These are phyloP conservation scores for Trichoderma semiorbis DNA, from an alignment of 2,329 filamentous ascomycete genomes.

Conservation along the genomic window DNA sequence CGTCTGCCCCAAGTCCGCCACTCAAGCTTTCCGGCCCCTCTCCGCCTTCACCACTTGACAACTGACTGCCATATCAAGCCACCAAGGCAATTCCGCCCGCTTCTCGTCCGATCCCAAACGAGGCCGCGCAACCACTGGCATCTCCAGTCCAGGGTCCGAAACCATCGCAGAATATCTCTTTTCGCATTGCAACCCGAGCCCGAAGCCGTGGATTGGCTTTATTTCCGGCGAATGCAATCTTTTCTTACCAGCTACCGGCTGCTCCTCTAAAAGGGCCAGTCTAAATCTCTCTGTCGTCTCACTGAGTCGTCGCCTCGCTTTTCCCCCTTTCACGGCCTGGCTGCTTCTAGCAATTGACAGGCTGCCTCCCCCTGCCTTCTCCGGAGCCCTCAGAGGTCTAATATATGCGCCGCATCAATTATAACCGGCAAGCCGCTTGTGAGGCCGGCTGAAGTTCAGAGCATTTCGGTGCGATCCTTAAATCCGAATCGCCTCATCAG, in stretches of 20 bases:
- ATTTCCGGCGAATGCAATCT: background rate
- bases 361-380: slow-evolving; percentile 1
- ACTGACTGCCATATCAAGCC: slow-evolving; percentile 10
- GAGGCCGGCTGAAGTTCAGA: slow-evolving; percentile 18
- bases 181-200: background rate
- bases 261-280: background rate
- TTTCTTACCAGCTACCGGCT: background rate
- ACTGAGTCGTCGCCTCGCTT: background rate
- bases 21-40: background rate
- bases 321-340: background rate
- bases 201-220: background rate
- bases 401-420: slow-evolving; percentile 15
- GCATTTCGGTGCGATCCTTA: slow-evolving; percentile 4
- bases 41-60: background rate
- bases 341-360: slow-evolving; percentile 14
- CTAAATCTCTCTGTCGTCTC: background rate
- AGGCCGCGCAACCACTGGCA: background rate
- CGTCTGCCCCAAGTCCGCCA: background rate
- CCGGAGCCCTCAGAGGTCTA: slow-evolving; percentile 7
- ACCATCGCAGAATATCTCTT: background rate
- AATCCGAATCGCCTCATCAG: slow-evolving; percentile 17
- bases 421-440: slow-evolving; percentile 18
- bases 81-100: slow-evolving; percentile 6
- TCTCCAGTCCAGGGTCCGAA: background rate
- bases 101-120: background rate